Percentiles rank a stretch among this genome's conserved stretches.
These are phyloP conservation scores for Liquidambar formosana DNA, from an alignment of 164 flowering plant species.

Conservation along the genomic window DNA sequence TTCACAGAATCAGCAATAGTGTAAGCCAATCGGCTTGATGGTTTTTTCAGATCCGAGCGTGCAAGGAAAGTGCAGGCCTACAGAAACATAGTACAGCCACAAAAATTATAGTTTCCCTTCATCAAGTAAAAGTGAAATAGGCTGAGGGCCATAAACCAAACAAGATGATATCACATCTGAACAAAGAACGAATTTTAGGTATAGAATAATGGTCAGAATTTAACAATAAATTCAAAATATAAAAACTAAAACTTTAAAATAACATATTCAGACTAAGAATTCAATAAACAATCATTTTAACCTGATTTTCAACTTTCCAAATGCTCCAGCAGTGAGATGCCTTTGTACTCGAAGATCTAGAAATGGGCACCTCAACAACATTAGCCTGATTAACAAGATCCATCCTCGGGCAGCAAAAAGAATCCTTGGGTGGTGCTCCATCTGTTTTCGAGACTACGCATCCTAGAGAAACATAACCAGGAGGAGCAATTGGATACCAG, in stretches of 20 bases:
- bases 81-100: slow-evolving; percentile 13
- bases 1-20: slow-evolving; percentile 76
- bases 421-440: slow-evolving; percentile 63
- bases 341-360: slow-evolving; percentile 69
- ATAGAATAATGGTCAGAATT: neutral
- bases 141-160: neutral
- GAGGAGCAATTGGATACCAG: slow-evolving; percentile 98
- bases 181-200: no score
- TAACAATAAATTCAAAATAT: neutral
- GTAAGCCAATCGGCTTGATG: slow-evolving; percentile 81
- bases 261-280: neutral
- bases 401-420: slow-evolving; percentile 85
- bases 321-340: slow-evolving; percentile 88
- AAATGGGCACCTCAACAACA: slow-evolving; percentile 69
- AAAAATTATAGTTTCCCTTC: neutral
- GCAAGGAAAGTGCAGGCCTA: slow-evolving; percentile 98
- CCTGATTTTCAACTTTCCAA: slow-evolving; percentile 99
- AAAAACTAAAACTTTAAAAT: neutral
- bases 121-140: neutral
- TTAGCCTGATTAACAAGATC: slow-evolving; percentile 85
- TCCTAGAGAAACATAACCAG: slow-evolving; percentile 97
- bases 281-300: slow-evolving; percentile 16
- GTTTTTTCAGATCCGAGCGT: slow-evolving; percentile 79
- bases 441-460: slow-evolving; percentile 74
- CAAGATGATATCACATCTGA: neutral